Evolutionary conservation across 305 asterid species (phyloP).

Genomic region (Plantago lanceolata): DNA sequence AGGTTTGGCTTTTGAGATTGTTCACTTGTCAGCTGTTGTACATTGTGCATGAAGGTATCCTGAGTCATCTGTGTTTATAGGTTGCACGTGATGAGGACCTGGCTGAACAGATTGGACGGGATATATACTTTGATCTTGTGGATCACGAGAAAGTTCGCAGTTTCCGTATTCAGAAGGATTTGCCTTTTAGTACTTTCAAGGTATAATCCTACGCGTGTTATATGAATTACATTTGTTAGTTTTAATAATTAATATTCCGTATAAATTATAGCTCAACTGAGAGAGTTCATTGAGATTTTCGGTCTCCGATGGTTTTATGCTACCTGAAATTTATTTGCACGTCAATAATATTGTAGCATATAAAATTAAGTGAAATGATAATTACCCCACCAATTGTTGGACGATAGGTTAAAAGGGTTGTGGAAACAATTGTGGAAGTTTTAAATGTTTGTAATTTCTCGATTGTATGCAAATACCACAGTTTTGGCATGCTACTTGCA

Average conservation of each 20-base stretch:
- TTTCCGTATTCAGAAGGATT: constrained; percentile 75
- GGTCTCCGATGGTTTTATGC: neutral
- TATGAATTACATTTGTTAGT: neutral
- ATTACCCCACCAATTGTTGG: neutral
- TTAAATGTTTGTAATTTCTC: neutral
- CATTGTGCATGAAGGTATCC: neutral
- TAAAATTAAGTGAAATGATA: neutral
- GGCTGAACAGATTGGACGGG: constrained; percentile 62
- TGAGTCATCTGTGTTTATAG: constrained; percentile 31
- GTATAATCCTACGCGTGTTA: constrained; percentile 28
- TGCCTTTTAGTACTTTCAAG: constrained; percentile 61
- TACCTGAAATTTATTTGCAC: neutral
- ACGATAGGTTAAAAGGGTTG: neutral
- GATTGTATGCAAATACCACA: no score
- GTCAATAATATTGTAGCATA: neutral
- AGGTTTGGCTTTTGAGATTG: constrained; percentile 41
- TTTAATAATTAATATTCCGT: neutral
- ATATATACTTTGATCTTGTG: constrained; percentile 72
- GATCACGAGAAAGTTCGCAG: constrained; percentile 78
- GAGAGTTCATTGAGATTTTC: neutral
- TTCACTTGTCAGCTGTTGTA: constrained; percentile 16
- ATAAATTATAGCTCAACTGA: neutral
- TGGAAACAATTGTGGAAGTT: neutral
- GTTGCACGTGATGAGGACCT: constrained; percentile 80
- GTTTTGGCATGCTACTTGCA: no score